Conservation (phyloP, 768 basidiomycete genomes). For the Boletellus emodensis region DNA sequence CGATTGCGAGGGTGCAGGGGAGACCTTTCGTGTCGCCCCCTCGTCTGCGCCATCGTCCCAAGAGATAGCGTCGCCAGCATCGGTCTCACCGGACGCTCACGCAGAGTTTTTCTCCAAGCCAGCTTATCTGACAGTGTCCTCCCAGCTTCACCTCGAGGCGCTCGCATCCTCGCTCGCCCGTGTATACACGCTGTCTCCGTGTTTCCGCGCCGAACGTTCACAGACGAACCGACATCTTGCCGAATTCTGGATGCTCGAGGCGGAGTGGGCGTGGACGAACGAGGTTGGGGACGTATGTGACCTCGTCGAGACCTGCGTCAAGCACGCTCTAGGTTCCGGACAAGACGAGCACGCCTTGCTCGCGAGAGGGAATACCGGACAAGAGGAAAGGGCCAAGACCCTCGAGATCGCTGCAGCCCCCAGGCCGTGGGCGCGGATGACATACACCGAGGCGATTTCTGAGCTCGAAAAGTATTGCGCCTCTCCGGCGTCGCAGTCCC, state of each 20-base stretch:
- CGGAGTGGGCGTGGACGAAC: slow-evolving; percentile 71
- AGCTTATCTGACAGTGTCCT: slow-evolving; percentile 89
- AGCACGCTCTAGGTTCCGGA: slow-evolving; percentile 35
- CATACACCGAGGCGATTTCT: slow-evolving; percentile 72
- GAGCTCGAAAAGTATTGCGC: slow-evolving; percentile 43
- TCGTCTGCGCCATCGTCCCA: slow-evolving; percentile 14
- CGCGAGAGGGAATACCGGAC: slow-evolving; percentile 32
- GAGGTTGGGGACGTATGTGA: slow-evolving; percentile 48
- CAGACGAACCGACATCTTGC: slow-evolving; percentile 88
- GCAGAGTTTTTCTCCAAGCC: slow-evolving; percentile 70
- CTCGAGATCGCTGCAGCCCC: slow-evolving; percentile 36
- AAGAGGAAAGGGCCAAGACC: slow-evolving; percentile 31
- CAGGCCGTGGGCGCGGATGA: slow-evolving; percentile 63
- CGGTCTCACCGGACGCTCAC: slow-evolving; percentile 1
- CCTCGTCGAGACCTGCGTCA: slow-evolving; percentile 54
- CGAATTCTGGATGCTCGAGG: slow-evolving; percentile 99
- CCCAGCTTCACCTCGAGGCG: slow-evolving; percentile 93
- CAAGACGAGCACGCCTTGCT: slow-evolving; percentile 31
- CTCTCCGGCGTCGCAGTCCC: slow-evolving; percentile 18
- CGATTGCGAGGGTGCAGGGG: slow-evolving; percentile 96
- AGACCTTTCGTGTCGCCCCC: slow-evolving; percentile 71
- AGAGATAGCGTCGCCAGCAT: neutral
- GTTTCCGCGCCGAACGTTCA: slow-evolving; percentile 90
- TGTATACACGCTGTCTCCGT: slow-evolving; percentile 89
- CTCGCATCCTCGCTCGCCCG: slow-evolving; percentile 73